Evolutionary conservation across 257 asterid species (phyloP), one percentile per base, ranked within the genome.

Genomic region (Solanum phureja): DNA sequence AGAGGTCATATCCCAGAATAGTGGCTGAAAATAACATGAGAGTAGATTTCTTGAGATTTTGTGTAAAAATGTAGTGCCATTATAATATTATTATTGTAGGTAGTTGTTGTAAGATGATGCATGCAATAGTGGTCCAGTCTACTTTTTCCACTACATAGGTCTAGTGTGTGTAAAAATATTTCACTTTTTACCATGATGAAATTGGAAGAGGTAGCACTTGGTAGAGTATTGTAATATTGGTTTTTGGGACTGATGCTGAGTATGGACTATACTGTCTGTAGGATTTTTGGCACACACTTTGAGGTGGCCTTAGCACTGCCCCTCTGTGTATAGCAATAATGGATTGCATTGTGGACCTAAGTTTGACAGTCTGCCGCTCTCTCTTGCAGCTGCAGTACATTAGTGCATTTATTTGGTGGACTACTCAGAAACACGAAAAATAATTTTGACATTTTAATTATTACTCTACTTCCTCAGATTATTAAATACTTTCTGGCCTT

Each of bases 1-100:
- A 1, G 95, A 94, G 84, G 96, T 94, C 33, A 93, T 96, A 46
- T 95, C 99, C 31, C 95, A 94, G 76, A 95, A 94, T 62, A 93
- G 94, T 85, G 86, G 86, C 16, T 93, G 91, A 90, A 89, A 81
- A 86, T 46, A 46, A 62, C 31, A 34, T 58, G 31, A 85, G n/a
- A n/a, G 23, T 56, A 44, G 38, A 27, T 44, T 44, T 79, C 5
- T 18, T 9, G 56, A 7, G 31, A 37, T 21, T 60, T 7, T 84
- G 62, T 83, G 46, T 60, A 84, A 60, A 35, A 14, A 84, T 27
- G 69, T 49, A 29, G 64, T 81, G 69, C 29, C 85, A 49, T 31
- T 81, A 29, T 46, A 9, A 49, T 81, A 77, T 37, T 76, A 27
- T 29, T 46, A 40, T 76, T 76, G 83, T 76, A 40, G 83, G 68